Base-by-base conservation (phyloP, 495 filamentous ascomycete genomes). In the Tuber calosporum region DNA sequence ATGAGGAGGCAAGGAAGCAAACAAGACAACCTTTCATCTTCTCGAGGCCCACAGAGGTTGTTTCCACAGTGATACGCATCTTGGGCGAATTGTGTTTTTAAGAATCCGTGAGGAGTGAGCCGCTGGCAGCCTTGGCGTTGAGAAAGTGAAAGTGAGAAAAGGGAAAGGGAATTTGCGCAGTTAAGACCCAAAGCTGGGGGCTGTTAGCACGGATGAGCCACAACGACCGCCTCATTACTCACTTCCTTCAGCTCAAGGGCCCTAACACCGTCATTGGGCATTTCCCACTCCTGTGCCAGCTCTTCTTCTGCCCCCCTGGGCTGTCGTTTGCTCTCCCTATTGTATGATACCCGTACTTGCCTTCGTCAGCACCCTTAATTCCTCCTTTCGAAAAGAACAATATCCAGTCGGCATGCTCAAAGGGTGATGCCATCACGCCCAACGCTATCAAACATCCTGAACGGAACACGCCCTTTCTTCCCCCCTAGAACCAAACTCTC, bases 361-460 rank as follows among this genome's bases (percentile, higher is more conserved):
- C 53, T 62, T 62, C 53, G 34, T 26, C 15, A 34, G 53, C 53
- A 34, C 26, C 53, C 53, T 13, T 19, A 11, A 19, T 19, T 19
- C 7, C 43, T 40, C 41, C 22, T n/a, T 66, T 17, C 1, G 15
- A 68, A 67, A 40, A 30, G 30, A 45, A 68, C 22, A 4, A 53
- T 30, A 69, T 39, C 9, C 73, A 45, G 37, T n/a, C 67, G 58
- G 76, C 42, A 73, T 78, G 75, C 37, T 41, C 58, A 37, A 68
- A 69, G 74, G 74, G 74, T 73, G 70, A 77, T 78, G 76, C 76
- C 40, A 69, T 45, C 58, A 43, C 76, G 71, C 68, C 58, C 40
- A 36, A 26, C 38, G 45, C 67, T 39, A 19, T 36, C 53, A 8
- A 67, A 42, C 22, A 26, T 41, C 45, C 37, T 68, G 22, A n/a